These are phyloP conservation scores for Zea luxurians DNA, from an alignment of 176 grass and related monocot genomes.

Conservation along the genomic window DNA sequence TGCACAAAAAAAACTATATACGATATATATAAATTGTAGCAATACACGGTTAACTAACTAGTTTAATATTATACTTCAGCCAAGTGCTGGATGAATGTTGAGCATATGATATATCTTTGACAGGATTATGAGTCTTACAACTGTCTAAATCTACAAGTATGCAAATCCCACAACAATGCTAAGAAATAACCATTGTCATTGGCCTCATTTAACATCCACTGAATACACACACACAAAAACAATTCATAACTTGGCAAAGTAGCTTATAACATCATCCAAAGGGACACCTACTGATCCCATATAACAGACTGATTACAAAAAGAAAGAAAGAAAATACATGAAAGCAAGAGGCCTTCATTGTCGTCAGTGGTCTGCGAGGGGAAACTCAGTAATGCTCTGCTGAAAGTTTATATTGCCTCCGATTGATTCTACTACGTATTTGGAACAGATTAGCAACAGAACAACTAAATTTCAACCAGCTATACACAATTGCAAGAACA, in stretches of 20 bases:
- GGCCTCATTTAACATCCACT: neutral
- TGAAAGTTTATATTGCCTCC: constrained; percentile 6
- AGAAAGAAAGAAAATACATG: neutral
- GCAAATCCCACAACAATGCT: no score
- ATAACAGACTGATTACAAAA: neutral
- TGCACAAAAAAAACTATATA: no score
- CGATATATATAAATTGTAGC: no score
- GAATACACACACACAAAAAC: neutral
- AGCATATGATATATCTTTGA: neutral
- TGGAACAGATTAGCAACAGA: constrained; percentile 27
- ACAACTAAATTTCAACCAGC: constrained; percentile 17
- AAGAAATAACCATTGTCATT: neutral
- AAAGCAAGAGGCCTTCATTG: neutral
- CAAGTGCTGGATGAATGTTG: no score
- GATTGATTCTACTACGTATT: constrained; percentile 34
- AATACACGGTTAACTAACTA: no score
- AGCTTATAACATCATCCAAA: neutral
- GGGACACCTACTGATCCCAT: neutral
- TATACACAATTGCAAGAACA: constrained; percentile 49
- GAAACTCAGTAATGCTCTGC: constrained; percentile 11
- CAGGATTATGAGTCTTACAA: neutral
- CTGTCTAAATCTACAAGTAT: neutral
- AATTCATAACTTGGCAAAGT: neutral
- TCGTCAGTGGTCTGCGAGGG: neutral
- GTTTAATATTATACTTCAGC: no score